These are phyloP conservation scores for Naematelia aurantialba DNA, from an alignment of 768 basidiomycete species.

Conservation along the genomic window DNA sequence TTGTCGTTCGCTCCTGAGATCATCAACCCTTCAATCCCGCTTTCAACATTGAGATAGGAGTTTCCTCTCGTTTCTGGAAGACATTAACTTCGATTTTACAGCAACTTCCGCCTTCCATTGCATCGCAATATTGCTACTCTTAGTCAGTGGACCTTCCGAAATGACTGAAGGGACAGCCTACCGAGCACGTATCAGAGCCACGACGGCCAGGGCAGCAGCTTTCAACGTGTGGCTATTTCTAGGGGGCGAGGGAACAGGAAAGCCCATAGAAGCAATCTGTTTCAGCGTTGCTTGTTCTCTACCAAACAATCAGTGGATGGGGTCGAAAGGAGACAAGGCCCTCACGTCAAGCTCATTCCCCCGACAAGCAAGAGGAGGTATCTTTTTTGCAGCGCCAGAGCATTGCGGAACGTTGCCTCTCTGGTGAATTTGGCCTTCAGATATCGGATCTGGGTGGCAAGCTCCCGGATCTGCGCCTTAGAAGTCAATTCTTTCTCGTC, in stretches of 20 bases:
- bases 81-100: conserved; percentile 16
- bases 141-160: conserved; percentile 9
- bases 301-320: neutral
- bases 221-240: conserved; percentile 28
- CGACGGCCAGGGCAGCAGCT: conserved; percentile 39
- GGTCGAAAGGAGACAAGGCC: too few relatives aligned
- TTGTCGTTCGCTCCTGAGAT: neutral
- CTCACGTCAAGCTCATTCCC: conserved; percentile 47
- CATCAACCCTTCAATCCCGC: neutral
- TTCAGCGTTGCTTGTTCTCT: conserved; percentile 47
- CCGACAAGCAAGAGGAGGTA: conserved; percentile 73
- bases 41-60: conserved; percentile 16
- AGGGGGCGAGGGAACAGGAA: conserved; percentile 29
- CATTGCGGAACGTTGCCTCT: conserved; percentile 72
- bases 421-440: conserved; percentile 86
- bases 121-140: conserved; percentile 24
- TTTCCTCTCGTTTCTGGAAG: conserved; percentile 23
- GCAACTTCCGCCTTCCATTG: conserved; percentile 31
- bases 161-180: conserved; percentile 17
- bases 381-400: conserved; percentile 78
- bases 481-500: conserved; percentile 25
- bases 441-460: conserved; percentile 85
- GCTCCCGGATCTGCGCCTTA: conserved; percentile 50
- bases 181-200: conserved; percentile 38
- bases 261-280: conserved; percentile 48